A percentile compares a stretch with the other conserved stretches of the same genome.
phyloP scores from a whole-genome alignment of 2,329 filamentous ascomycete genomes.

The Fusarium tricinctum region DNA sequence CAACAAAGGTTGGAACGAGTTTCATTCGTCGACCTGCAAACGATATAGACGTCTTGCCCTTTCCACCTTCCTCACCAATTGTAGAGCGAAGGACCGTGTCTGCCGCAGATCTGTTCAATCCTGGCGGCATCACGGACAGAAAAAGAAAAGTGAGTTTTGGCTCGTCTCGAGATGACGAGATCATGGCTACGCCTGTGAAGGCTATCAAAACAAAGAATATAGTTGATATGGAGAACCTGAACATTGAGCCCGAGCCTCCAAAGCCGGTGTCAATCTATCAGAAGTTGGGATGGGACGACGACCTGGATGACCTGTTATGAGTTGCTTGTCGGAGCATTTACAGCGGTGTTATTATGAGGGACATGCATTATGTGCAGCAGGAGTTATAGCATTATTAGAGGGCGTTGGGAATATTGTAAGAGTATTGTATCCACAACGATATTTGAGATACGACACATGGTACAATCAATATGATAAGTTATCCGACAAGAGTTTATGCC shows the following conservation, averaged over 20 bases:
- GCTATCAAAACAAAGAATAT: slow-evolving; percentile 45
- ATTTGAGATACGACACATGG: slow-evolving; percentile 45
- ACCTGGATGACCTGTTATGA: slow-evolving; percentile 64
- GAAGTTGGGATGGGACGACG: slow-evolving; percentile 70
- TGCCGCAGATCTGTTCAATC: slow-evolving; percentile 31
- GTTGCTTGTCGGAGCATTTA: slow-evolving; percentile 43
- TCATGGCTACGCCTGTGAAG: slow-evolving; percentile 59
- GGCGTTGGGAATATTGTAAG: slow-evolving; percentile 43
- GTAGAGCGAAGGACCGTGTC: slow-evolving; percentile 46
- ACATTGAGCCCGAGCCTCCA: slow-evolving; percentile 24
- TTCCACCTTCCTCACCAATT: slow-evolving; percentile 56
- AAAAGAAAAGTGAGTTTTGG: slow-evolving; percentile 39
- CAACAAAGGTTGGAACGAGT: slow-evolving; percentile 46
- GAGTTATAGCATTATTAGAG: slow-evolving; percentile 42
- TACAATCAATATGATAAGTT: slow-evolving; percentile 32
- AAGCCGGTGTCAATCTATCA: slow-evolving; percentile 65
- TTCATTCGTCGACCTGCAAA: slow-evolving; percentile 51
- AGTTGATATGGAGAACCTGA: slow-evolving; percentile 20
- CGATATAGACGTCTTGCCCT: slow-evolving; percentile 46
- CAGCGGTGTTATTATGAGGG: slow-evolving; percentile 40
- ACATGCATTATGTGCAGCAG: slow-evolving; percentile 35
- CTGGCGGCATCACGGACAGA: slow-evolving; percentile 29
- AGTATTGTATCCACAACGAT: slow-evolving; percentile 43
- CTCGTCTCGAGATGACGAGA: slow-evolving; percentile 32
- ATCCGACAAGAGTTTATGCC: slow-evolving; percentile 36